A percentile compares a stretch with the other conserved stretches of the same genome.
phyloP scores from a whole-genome alignment of 2,329 filamentous ascomycete genomes.

The Cladosporium austrohemisphaericum region DNA sequence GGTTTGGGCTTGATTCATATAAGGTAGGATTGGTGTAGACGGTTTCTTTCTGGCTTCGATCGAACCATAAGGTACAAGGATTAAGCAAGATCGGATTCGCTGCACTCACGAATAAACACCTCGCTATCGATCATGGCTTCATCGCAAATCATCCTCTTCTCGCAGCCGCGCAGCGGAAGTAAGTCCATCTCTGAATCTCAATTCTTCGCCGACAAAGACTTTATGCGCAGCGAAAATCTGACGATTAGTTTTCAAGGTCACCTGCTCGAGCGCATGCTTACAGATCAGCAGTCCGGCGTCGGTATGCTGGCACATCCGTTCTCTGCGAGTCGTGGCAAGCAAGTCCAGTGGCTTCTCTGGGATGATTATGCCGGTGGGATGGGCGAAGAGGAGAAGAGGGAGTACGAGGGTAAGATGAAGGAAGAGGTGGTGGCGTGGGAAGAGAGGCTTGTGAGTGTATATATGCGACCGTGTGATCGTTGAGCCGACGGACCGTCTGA shows the following conservation, averaged over 20 bases:
- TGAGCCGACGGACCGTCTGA: not conserved
- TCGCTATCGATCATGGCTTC: not conserved
- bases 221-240: not conserved
- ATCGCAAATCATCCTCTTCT: constrained; percentile 13
- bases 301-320: constrained; percentile 6
- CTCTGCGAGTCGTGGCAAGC: constrained; percentile 11
- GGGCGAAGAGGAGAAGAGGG: not conserved
- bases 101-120: not conserved
- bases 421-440: not conserved
- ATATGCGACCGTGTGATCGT: too few relatives aligned
- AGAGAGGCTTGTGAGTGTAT: not conserved
- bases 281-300: constrained; percentile 11
- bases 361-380: constrained; percentile 12
- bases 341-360: constrained; percentile 15
- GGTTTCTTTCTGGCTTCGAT: too few relatives aligned
- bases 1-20: too few relatives aligned
- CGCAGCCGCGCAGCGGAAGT: constrained; percentile 13
- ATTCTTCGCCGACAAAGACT: too few relatives aligned
- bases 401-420: constrained; percentile 5
- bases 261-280: constrained; percentile 17
- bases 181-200: not conserved
- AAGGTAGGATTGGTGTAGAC: too few relatives aligned
- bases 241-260: constrained; percentile 4
- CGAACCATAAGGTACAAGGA: too few relatives aligned
- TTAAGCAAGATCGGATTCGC: not conserved